Base-by-base conservation (phyloP, 1,284 basidiomycete species). In the Anthracocystis setariae region DNA sequence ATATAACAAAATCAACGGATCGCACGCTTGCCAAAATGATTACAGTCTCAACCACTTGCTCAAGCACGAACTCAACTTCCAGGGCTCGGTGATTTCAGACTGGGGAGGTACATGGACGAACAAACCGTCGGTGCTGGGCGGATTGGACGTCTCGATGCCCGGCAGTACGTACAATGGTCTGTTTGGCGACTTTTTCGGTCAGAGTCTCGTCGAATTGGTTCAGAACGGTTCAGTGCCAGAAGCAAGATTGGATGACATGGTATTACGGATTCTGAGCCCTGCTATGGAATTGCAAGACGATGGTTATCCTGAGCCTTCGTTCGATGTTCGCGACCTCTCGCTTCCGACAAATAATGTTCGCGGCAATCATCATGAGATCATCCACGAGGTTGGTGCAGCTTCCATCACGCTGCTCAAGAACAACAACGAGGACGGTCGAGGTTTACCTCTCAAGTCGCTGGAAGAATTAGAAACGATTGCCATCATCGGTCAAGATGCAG, bases 61-160 rank as follows among this genome's bases (percentile, higher is more conserved):
- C 48, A 91, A 91, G 83, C 85, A 86, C 21, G 90, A 92, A 79
- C 86, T 88, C 58, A 91, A 90, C 9, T 93, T 92, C 86, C 89
- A 90, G 83, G 91, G 91, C 21, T 90, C 86, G 64, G 85, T 88
- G 50, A 85, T 88, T 83, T 78, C 74, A 23, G 74, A 78, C 43
- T 80, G 73, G 73, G 69, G 70, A 43, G 74, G 60, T 25, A 65
- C 67, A 2, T 61, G 62, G 54, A 38, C 68, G 13, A 44, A 83
- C 1, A 62, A 75, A 10, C 74, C 74, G 17, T 82, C 84, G 85
- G 17, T 86, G 87, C 86, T 87, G 58, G 83, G 84, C 9, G 91
- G 91, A 17, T 84, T 93, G 21, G 91, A 90, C 80, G 82, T 85
- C 78, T 80, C 81, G 38, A 84, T 84, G 84, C 84, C 85, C 0